Conservation (phyloP, 2,329 filamentous ascomycete genomes). For the Neoarthrinium moseri region DNA sequence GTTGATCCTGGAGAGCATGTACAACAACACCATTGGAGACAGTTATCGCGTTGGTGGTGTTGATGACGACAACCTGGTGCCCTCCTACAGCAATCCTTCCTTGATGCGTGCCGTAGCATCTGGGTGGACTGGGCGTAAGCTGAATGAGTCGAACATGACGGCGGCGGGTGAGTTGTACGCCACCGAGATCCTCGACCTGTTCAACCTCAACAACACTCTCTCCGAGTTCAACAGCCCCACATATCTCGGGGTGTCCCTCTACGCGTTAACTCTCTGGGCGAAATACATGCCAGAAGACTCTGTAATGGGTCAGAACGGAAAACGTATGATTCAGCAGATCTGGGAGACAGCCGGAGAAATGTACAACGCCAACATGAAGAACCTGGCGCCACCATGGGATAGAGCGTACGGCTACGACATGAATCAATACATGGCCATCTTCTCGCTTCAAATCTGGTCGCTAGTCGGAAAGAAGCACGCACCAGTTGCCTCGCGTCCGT, state of each 20-base stretch:
- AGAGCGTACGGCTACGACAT: conserved; percentile 53
- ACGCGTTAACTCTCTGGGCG: conserved; percentile 46
- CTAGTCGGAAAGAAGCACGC: conserved; percentile 36
- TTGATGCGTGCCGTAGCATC: conserved; percentile 52
- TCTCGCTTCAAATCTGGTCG: conserved; percentile 48
- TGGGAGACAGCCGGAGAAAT: conserved; percentile 43
- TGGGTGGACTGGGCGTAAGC: conserved; percentile 45
- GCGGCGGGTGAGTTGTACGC: conserved; percentile 45
- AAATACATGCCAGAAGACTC: conserved; percentile 47
- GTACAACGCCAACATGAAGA: conserved; percentile 48
- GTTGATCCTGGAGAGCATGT: conserved; percentile 43
- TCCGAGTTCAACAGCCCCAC: conserved; percentile 37
- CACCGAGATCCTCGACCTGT: conserved; percentile 45
- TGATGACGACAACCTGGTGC: conserved; percentile 51
- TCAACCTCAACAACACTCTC: conserved; percentile 45
- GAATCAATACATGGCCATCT: conserved; percentile 48
- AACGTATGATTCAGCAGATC: conserved; percentile 40
- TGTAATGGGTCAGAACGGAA: conserved; percentile 41
- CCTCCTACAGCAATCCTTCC: conserved; percentile 45
- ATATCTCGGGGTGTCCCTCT: conserved; percentile 52
- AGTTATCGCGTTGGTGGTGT: conserved; percentile 51
- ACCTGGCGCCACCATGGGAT: conserved; percentile 54
- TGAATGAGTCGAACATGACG: conserved; percentile 50
- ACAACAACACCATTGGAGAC: conserved; percentile 48
- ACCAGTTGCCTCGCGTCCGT: conserved; percentile 22